Percentiles rank a stretch among this genome's conserved stretches.
Conservation (phyloP, 805 yeast species). For the Ogataea degrootiae region DNA sequence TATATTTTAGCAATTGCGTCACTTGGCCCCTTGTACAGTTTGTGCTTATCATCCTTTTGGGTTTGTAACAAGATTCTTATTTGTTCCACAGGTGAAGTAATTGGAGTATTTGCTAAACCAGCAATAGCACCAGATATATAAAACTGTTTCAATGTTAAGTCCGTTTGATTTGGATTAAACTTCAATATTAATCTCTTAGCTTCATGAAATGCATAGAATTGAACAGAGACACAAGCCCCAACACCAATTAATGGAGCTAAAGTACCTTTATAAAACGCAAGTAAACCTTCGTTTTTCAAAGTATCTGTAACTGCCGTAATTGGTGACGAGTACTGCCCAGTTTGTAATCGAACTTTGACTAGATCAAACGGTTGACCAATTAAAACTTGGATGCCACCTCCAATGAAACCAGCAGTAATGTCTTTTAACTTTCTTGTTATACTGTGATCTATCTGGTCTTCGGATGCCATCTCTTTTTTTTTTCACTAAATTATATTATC, state of each 20-base stretch:
- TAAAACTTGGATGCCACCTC: conserved; percentile 51
- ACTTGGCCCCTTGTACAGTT: conserved; percentile 36
- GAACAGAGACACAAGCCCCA: conserved; percentile 64
- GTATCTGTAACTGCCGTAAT: conserved; percentile 48
- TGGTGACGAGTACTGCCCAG: conserved; percentile 58
- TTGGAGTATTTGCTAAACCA: conserved; percentile 60
- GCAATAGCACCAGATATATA: conserved; percentile 62
- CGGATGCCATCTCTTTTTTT: neutral
- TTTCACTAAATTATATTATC: too few species aligned
- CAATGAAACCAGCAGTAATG: conserved; percentile 48
- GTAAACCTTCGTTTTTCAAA: conserved; percentile 53
- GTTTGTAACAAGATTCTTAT: conserved; percentile 58
- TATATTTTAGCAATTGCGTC: conserved; percentile 43
- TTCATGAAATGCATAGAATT: conserved; percentile 69
- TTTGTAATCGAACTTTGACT: conserved; percentile 65
- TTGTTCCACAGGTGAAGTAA: conserved; percentile 64
- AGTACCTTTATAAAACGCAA: conserved; percentile 63
- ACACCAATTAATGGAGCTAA: conserved; percentile 68
- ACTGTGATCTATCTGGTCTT: conserved; percentile 29
- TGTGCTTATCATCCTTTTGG: conserved; percentile 32
- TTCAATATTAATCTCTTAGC: conserved; percentile 52
- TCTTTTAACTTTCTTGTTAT: conserved; percentile 46
- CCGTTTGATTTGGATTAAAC: conserved; percentile 20
- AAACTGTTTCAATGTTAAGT: conserved; percentile 48
- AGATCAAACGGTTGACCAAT: conserved; percentile 69